Evolutionary conservation across 768 basidiomycete genomes (phyloP).

Genomic region (Leccinum truebloodii): DNA sequence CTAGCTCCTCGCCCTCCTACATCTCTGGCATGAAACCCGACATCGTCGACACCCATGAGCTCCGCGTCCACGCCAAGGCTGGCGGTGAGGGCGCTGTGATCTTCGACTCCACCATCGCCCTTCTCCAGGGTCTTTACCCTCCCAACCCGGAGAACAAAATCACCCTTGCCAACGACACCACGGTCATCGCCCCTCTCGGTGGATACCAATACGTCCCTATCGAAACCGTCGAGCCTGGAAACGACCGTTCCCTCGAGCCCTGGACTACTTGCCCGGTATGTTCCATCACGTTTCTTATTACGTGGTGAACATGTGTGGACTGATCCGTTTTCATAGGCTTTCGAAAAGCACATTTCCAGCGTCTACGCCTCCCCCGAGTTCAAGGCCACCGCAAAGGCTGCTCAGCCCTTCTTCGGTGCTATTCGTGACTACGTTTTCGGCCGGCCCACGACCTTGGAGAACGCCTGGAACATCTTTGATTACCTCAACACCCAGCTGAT

Average conservation of each 20-base stretch:
- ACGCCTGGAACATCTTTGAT: conserved; percentile 80
- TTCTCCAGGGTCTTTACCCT: conserved; percentile 85
- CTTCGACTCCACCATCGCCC: conserved; percentile 82
- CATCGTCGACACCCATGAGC: conserved; percentile 70
- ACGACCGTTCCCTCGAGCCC: conserved; percentile 81
- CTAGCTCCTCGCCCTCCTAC: conserved; percentile 63
- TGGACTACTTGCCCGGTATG: conserved; percentile 67
- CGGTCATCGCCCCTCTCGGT: conserved; percentile 68
- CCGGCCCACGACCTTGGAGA: conserved; percentile 63
- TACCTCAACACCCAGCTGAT: conserved; percentile 72
- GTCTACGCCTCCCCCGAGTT: conserved; percentile 67
- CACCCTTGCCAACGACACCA: conserved; percentile 75
- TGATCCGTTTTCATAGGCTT: conserved; percentile 44
- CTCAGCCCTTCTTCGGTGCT: conserved; percentile 64
- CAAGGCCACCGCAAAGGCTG: conserved; percentile 57
- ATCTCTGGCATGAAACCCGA: conserved; percentile 65
- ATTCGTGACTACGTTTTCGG: conserved; percentile 74
- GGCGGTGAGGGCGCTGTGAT: conserved; percentile 85
- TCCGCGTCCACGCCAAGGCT: conserved; percentile 78
- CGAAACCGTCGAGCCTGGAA: conserved; percentile 83
- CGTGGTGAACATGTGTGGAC: not conserved
- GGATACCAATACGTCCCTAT: conserved; percentile 90
- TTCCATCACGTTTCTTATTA: conserved; percentile 3
- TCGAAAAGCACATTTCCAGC: conserved; percentile 59
- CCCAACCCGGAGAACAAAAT: conserved; percentile 74